Evolutionary conservation across 441 rosid species (phyloP).

Genomic region (Capsella rubella): DNA sequence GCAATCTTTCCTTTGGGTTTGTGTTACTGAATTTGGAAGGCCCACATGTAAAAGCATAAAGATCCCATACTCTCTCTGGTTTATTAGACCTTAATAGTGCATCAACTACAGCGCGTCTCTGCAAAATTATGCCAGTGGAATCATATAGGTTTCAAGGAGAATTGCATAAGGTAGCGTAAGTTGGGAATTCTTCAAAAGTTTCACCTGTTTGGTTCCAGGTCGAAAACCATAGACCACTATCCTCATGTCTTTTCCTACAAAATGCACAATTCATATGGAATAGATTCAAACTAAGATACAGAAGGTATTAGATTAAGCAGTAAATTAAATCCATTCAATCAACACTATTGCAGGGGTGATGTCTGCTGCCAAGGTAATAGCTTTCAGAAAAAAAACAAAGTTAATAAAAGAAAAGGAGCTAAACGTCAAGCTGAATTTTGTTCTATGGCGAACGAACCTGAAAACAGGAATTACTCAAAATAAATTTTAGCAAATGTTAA

Average conservation of each 20-base stretch:
- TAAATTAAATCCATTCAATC: slow-evolving; percentile 28
- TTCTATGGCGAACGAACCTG: slow-evolving; percentile 14
- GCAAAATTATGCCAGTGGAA: slow-evolving; percentile 37
- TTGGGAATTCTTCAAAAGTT: neutral
- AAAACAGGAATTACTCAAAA: neutral
- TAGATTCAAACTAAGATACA: slow-evolving; percentile 17
- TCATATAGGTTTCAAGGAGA: slow-evolving; percentile 26
- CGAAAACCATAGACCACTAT: slow-evolving; percentile 92
- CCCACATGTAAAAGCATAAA: slow-evolving; percentile 86
- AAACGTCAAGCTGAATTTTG: neutral
- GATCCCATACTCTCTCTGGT: slow-evolving; percentile 84
- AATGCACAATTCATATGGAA: slow-evolving; percentile 36
- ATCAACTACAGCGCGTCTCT: slow-evolving; percentile 85
- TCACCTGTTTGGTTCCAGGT: slow-evolving; percentile 90
- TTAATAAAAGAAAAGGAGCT: slow-evolving; percentile 10
- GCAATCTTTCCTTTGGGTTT: slow-evolving; percentile 83
- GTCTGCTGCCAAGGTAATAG: slow-evolving; percentile 18
- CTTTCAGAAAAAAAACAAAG: slow-evolving; percentile 13
- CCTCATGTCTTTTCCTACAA: slow-evolving; percentile 98
- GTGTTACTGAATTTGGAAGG: slow-evolving; percentile 70
- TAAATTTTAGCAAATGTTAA: slow-evolving; percentile 14
- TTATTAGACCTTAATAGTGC: slow-evolving; percentile 66
- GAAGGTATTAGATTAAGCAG: slow-evolving; percentile 11
- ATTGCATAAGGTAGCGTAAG: slow-evolving; percentile 12
- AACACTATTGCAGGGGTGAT: slow-evolving; percentile 13